Evolutionary conservation across 768 basidiomycete genomes (phyloP), one percentile per base, ranked within the genome.

Genomic region (Mycena crocata): DNA sequence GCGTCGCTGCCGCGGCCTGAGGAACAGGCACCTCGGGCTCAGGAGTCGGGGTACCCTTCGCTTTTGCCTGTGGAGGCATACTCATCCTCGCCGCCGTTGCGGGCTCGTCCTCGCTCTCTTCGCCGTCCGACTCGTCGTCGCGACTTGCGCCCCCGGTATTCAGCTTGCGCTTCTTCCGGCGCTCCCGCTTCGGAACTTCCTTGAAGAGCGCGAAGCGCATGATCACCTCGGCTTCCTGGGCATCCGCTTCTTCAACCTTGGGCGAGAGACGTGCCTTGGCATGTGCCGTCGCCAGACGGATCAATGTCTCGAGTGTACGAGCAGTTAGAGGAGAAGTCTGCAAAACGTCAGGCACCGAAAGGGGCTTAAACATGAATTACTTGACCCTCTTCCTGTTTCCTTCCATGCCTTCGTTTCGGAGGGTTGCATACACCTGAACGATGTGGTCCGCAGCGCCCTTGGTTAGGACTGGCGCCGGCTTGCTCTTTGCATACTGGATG

Each of bases 201-300:
- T 96, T 97, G 88, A 96, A 99, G 35, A 99, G 87, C 7, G 98
- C 98, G 79, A 95, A 99, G 24, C 96, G 92, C 78, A 99, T 90
- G 75, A 99, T 97, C 74, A 91, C 91, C 77, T 99, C 96, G 3
- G 98, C 98, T 44, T 92, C 91, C 71, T 85, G 86, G 21, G 98
- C 96, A 81, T 99, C 98, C 3, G 83, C 81, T 74, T 91, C 87
- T 73, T 94, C 90, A 14, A 99, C 94, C 70, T 93, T 93, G 46
- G 87, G 64, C 10, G 96, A 96, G 12, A 99, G 85, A 23, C 97
- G 90, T 19, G 95, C 90, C 79, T 99, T 99, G 48, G 98, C 98
- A 79, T 99, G 98, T 1, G 98, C 98, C 21, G 97, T 99, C 6
- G 98, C 90, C 12, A 99, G 87, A 84, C 98, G 98, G 78, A 99